These are phyloP conservation scores for Acacia confusa DNA, from an alignment of 306 rosid genomes.

Conservation along the genomic window DNA sequence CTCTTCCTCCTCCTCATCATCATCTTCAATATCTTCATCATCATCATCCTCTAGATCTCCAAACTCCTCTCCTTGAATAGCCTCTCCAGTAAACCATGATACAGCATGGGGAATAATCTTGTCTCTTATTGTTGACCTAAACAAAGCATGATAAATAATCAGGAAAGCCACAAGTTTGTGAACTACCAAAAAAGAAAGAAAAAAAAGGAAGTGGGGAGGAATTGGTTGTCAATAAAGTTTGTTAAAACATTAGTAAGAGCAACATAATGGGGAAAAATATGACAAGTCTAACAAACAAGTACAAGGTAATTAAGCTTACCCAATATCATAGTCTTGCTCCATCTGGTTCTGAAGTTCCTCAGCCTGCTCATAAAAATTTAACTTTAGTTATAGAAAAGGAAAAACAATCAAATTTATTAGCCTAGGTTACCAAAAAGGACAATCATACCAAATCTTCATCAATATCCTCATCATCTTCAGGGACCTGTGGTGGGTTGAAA, in stretches of 20 bases:
- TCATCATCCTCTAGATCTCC: slow-evolving; percentile 79
- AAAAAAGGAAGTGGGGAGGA: neutral
- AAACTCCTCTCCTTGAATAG: slow-evolving; percentile 78
- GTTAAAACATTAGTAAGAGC: neutral
- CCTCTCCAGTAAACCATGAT: slow-evolving; percentile 97
- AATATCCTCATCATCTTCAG: slow-evolving; percentile 87
- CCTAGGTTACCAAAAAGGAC: neutral
- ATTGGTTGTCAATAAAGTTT: neutral
- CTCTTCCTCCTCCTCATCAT: slow-evolving; percentile 60
- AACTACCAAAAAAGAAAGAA: neutral
- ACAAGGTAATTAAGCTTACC: slow-evolving; percentile 47
- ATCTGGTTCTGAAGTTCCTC: slow-evolving; percentile 86
- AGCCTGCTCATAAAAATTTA: slow-evolving; percentile 49
- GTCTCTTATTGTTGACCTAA: slow-evolving; percentile 84
- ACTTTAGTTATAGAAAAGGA: neutral
- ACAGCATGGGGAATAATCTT: slow-evolving; percentile 93
- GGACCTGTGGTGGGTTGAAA: slow-evolving; percentile 89
- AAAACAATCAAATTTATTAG: neutral
- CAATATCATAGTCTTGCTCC: slow-evolving; percentile 93
- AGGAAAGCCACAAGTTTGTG: neutral
- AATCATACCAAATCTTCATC: slow-evolving; percentile 79
- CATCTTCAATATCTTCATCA: slow-evolving; percentile 52
- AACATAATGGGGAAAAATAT: neutral
- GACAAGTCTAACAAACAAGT: neutral
- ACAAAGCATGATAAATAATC: slow-evolving; percentile 2